phyloP scores from a whole-genome alignment of 768 basidiomycete genomes.

The Russula dissimulans region DNA sequence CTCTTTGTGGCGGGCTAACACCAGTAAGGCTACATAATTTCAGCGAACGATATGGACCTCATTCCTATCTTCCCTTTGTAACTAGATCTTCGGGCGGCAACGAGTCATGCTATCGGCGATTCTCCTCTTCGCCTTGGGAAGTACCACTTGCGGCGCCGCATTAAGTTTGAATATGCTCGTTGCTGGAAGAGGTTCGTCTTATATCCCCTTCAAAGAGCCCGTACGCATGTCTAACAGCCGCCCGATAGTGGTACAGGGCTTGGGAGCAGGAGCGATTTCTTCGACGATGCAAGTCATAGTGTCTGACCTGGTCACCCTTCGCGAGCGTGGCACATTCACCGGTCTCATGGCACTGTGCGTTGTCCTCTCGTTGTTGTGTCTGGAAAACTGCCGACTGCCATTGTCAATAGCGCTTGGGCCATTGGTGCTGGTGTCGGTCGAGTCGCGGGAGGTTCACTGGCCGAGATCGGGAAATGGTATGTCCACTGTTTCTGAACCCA shows the following conservation, averaged over 20 bases:
- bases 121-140: constrained; percentile 25
- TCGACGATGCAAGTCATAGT: constrained; percentile 26
- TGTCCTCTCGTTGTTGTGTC: background rate
- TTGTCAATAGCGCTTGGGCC: constrained; percentile 22
- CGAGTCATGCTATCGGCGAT: constrained; percentile 23
- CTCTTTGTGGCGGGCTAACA: constrained; percentile 22
- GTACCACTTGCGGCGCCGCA: constrained; percentile 29
- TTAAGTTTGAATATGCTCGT: constrained; percentile 28
- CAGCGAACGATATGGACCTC: background rate
- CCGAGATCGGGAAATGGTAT: constrained; percentile 16
- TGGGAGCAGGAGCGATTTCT: constrained; percentile 25
- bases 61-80: background rate
- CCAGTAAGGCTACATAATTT: background rate
- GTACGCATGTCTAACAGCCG: background rate
- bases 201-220: background rate
- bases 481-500: background rate
- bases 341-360: constrained; percentile 26
- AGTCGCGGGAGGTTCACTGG: constrained; percentile 24
- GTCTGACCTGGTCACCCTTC: constrained; percentile 28
- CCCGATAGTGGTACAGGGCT: constrained; percentile 22
- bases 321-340: constrained; percentile 28
- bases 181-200: constrained; percentile 23
- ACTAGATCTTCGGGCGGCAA: constrained; percentile 26
- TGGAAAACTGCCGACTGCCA: background rate
- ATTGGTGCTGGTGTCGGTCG: constrained; percentile 24